Conservation (phyloP, 1,284 basidiomycete species). For the Meira nashicola region DNA sequence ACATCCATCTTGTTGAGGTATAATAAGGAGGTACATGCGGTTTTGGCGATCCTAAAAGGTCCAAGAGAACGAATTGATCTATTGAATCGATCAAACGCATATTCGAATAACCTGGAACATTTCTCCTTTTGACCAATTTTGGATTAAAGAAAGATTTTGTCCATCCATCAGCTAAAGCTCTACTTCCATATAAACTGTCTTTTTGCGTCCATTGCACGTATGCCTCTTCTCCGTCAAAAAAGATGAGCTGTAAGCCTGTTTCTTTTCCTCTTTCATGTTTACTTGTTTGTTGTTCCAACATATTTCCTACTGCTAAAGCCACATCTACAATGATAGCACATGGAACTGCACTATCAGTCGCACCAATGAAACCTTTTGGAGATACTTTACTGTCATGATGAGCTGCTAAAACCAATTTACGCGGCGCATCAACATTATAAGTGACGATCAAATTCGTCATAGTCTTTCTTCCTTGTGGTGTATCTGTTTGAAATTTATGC, state of each 20-base stretch:
- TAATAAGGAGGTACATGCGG: slow-evolving; percentile 41
- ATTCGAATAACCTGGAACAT: slow-evolving; percentile 7
- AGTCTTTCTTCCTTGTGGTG: slow-evolving; percentile 72
- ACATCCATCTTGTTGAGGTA: slow-evolving; percentile 36
- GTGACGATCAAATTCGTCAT: slow-evolving; percentile 94
- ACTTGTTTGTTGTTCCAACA: slow-evolving; percentile 20
- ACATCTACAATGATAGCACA: slow-evolving; percentile 66
- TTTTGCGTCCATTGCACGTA: slow-evolving; percentile 81
- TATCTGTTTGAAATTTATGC: slow-evolving; percentile 53
- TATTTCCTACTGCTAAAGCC: slow-evolving; percentile 38
- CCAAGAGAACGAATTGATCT: slow-evolving; percentile 46
- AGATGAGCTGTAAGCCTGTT: slow-evolving; percentile 89
- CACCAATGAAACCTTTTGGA: slow-evolving; percentile 70
- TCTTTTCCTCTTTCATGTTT: slow-evolving; percentile 68
- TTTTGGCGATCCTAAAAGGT: slow-evolving; percentile 39
- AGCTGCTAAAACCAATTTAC: slow-evolving; percentile 79
- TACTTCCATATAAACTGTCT: slow-evolving; percentile 88
- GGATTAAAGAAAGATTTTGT: slow-evolving; percentile 17
- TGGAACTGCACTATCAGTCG: slow-evolving; percentile 93
- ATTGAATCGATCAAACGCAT: slow-evolving; percentile 43
- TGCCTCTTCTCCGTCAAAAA: slow-evolving; percentile 98
- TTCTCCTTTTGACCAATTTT: slow-evolving; percentile 14
- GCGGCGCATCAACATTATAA: slow-evolving; percentile 73
- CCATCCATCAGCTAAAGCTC: slow-evolving; percentile 31
- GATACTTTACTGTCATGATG: slow-evolving; percentile 97